Conservation (phyloP, 106 monocot species). For the Dactylorhiza incarnata region DNA sequence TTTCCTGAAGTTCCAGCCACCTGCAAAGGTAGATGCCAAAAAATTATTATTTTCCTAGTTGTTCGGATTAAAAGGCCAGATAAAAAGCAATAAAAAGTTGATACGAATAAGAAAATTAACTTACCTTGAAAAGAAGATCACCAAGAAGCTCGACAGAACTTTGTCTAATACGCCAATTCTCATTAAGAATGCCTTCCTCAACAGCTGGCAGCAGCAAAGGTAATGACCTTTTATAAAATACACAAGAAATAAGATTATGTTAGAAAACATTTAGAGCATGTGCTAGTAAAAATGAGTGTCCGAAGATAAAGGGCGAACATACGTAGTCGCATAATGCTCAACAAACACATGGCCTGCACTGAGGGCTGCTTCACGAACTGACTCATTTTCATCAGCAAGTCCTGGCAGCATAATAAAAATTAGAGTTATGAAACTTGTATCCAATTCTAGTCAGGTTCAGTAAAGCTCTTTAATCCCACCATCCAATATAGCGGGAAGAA, state of each 20-base stretch:
- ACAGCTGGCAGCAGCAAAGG: constrained; percentile 88
- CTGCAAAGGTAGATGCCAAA: constrained; percentile 23
- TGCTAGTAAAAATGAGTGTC: background rate
- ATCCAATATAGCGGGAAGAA: constrained; percentile 93
- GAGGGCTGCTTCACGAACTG: constrained; percentile 96
- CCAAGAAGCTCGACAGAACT: constrained; percentile 97
- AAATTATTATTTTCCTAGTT: constrained; percentile 1
- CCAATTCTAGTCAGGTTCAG: background rate
- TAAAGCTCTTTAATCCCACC: constrained; percentile 36
- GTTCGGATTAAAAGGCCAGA: background rate
- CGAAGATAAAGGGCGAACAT: constrained; percentile 9
- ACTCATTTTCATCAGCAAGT: constrained; percentile 99
- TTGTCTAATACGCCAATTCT: constrained; percentile 98
- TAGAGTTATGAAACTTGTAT: constrained; percentile 1
- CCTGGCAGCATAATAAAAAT: constrained; percentile 32
- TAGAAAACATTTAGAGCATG: constrained; percentile 3
- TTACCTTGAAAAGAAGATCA: constrained; percentile 95
- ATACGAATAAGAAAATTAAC: background rate
- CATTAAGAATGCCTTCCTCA: constrained; percentile 97
- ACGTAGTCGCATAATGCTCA: constrained; percentile 98
- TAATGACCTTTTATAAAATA: constrained; percentile 51
- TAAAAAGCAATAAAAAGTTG: background rate
- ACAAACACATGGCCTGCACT: constrained; percentile 99
- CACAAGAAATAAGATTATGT: background rate
- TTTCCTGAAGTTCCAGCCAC: constrained; percentile 98